These are phyloP conservation scores for Tolypocladium tropicale DNA, from an alignment of 2,329 filamentous ascomycete genomes.

Conservation along the genomic window DNA sequence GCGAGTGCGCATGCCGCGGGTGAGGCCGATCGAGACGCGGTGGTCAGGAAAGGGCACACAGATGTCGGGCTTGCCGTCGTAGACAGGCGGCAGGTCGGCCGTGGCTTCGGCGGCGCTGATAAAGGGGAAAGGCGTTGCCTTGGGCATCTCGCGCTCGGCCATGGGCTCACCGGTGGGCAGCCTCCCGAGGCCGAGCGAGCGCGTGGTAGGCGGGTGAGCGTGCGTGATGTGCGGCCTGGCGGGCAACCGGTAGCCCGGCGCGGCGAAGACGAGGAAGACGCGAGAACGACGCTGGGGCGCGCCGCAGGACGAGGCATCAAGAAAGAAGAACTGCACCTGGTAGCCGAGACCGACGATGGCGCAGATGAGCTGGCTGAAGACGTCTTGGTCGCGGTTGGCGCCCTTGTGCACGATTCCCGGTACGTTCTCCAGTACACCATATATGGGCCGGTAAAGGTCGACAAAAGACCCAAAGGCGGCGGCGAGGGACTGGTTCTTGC, in stretches of 20 bases:
- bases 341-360: conserved; percentile 68
- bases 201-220: conserved; percentile 35
- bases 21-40: conserved; percentile 33
- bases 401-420: conserved; percentile 46
- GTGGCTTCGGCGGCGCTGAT: conserved; percentile 43
- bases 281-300: conserved; percentile 55
- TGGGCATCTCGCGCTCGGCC: conserved; percentile 31
- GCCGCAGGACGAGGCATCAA: conserved; percentile 62
- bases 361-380: conserved; percentile 64
- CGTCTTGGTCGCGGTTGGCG: conserved; percentile 42
- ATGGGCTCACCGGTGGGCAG: conserved; percentile 51
- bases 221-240: conserved; percentile 50
- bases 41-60: conserved; percentile 63
- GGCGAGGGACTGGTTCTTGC: conserved; percentile 66
- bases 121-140: conserved; percentile 48
- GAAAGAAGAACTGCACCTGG: conserved; percentile 55
- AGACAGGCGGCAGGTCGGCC: conserved; percentile 50
- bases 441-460: conserved; percentile 66
- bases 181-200: conserved; percentile 36
- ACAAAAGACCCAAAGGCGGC: conserved; percentile 66
- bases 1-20: conserved; percentile 28
- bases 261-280: conserved; percentile 62
- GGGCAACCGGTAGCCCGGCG: conserved; percentile 51
- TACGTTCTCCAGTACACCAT: conserved; percentile 71
- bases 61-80: conserved; percentile 48